phyloP scores from a whole-genome alignment of 352 stramenopile genomes.

The Phytophthora citricola region DNA sequence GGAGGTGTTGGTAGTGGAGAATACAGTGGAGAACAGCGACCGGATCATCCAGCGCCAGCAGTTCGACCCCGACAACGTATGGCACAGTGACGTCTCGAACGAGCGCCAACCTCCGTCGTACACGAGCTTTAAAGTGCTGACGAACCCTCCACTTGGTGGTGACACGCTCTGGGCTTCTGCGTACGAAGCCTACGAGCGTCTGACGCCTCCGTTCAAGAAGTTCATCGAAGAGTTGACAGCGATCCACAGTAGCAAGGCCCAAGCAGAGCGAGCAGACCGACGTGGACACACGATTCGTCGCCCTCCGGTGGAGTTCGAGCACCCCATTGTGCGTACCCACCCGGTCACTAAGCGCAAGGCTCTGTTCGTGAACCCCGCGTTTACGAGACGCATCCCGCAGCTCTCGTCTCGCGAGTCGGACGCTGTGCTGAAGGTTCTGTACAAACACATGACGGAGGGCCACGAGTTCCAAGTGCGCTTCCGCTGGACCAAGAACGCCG shows the following conservation, averaged over 20 bases:
- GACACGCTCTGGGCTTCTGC: conserved; percentile 52
- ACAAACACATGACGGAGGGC: conserved; percentile 25
- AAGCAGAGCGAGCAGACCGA: conserved; percentile 35
- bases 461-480: conserved; percentile 28
- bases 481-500: conserved; percentile 25
- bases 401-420: conserved; percentile 46
- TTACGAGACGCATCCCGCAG: conserved; percentile 47
- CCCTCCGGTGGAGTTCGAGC: conserved; percentile 42
- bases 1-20: conserved; percentile 22
- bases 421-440: conserved; percentile 20
- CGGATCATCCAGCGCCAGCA: conserved; percentile 28
- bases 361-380: conserved; percentile 49
- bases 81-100: conserved; percentile 49
- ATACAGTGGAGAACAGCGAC: conserved; percentile 20
- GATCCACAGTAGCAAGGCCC: conserved; percentile 53
- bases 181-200: conserved; percentile 55
- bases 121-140: conserved; percentile 35
- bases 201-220: conserved; percentile 45
- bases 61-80: conserved; percentile 39
- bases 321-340: conserved; percentile 52
- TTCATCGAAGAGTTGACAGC: conserved; percentile 49
- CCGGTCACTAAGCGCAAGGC: conserved; percentile 25
- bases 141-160: conserved; percentile 39
- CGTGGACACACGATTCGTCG: conserved; percentile 41
- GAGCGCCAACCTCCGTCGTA: conserved; percentile 43